These are phyloP conservation scores for Mortierella alpina DNA, from an alignment of 192 early-diverging fungal genomes.

Conservation along the genomic window DNA sequence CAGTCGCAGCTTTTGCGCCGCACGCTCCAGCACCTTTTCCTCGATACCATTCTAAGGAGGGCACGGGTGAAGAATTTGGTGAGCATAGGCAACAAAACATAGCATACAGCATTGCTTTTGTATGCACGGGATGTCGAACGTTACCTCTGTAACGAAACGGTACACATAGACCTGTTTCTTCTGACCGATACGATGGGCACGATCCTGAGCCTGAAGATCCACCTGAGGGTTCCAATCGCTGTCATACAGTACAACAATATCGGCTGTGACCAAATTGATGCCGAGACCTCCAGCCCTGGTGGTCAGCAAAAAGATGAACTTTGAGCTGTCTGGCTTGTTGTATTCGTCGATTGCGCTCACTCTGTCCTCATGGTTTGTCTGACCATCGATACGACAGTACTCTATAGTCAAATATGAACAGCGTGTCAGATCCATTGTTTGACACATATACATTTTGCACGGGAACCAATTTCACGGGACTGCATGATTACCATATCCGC, in stretches of 20 bases:
- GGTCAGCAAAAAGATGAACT: constrained; percentile 96
- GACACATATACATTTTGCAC: neutral
- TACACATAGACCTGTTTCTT: constrained; percentile 98
- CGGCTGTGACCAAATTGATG: constrained; percentile 96
- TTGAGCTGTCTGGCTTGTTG: constrained; percentile 88
- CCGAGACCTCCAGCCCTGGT: constrained; percentile 98
- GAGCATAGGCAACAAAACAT: neutral
- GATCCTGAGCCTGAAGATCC: constrained; percentile 95
- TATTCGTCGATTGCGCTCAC: constrained; percentile 94
- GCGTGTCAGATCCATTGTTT: neutral
- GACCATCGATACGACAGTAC: constrained; percentile 98
- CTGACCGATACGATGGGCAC: constrained; percentile 99
- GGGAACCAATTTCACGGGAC: neutral
- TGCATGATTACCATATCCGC: constrained; percentile 70
- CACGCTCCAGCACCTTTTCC: constrained; percentile 96
- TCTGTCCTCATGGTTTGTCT: constrained; percentile 93
- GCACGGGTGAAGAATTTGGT: neutral
- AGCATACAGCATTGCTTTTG: neutral
- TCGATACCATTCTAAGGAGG: constrained; percentile 85
- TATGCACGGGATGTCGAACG: neutral
- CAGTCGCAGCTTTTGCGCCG: constrained; percentile 95
- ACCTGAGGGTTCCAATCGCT: constrained; percentile 96
- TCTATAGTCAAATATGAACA: constrained; percentile 38
- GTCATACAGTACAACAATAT: constrained; percentile 96
- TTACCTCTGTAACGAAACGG: constrained; percentile 92